A percentile compares a stretch with the other conserved stretches of the same genome.
phyloP scores from a whole-genome alignment of 202 grass and related monocot species.

The Setaria viridis region DNA sequence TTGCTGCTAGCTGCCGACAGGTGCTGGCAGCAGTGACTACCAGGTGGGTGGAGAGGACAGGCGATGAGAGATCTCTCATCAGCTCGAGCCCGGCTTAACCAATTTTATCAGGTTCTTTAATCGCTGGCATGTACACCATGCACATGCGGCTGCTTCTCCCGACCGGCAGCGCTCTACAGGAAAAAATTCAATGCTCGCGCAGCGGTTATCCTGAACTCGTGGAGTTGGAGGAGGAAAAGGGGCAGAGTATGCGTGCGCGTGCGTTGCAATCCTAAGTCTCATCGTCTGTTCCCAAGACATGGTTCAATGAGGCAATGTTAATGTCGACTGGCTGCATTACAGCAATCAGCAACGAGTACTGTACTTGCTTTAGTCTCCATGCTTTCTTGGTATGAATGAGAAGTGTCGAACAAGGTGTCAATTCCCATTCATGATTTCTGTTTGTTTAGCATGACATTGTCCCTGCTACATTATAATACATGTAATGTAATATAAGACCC shows the following conservation, averaged over 20 bases:
- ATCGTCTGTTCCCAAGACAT: background rate
- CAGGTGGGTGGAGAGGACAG: constrained; percentile 21
- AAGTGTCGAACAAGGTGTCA: background rate
- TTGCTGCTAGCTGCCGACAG: constrained; percentile 26
- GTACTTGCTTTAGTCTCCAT: background rate
- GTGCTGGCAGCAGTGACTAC: background rate
- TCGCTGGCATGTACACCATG: background rate
- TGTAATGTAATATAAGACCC: background rate
- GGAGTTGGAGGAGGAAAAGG: background rate
- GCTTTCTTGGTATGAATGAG: background rate
- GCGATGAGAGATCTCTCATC: background rate
- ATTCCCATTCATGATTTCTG: background rate
- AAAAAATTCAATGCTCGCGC: background rate
- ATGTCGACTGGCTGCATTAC: background rate
- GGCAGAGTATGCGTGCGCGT: background rate
- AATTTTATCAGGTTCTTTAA: constrained; percentile 34
- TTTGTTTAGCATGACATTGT: background rate
- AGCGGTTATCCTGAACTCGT: background rate
- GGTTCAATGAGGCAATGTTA: background rate
- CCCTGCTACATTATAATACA: background rate
- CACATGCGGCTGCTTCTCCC: constrained; percentile 15
- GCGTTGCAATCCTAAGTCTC: background rate
- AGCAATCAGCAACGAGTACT: no score
- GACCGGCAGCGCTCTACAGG: background rate
- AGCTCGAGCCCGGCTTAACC: background rate